Base-by-base conservation (phyloP, 208 protist species). In the Trypanosoma melophagium region DNA sequence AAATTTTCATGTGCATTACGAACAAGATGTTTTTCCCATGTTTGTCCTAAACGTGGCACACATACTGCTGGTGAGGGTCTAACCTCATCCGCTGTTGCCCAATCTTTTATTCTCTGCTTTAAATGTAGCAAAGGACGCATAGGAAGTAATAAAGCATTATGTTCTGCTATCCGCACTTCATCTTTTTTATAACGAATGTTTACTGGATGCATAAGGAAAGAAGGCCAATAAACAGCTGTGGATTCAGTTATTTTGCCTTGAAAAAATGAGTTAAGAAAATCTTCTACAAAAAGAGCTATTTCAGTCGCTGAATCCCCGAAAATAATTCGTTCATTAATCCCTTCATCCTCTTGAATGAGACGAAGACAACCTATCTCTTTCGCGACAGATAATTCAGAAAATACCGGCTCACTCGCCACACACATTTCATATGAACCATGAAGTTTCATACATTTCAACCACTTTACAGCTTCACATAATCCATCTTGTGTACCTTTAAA, bases 21-120 rank as follows among this genome's bases (percentile, higher is more conserved):
- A 12, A 84, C 65, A 9, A 94, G 77, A 50, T 89, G 74, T 58
- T 71, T 76, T 63, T 89, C 83, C 86, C 86, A 92, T 19, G 58
- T n/a, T 49, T 67, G 64, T 17, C 78, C 78, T 1, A 42, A 74
- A 41, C 80, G 80, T 21, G 47, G 57, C 21, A 69, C 52, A 35
- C 16, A 1, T 22, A 5, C 5, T n/a, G 19, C 25, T 21, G 64
- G 42, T 41, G 35, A 12, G 1, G 17, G 17, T 21, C 12, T 47
- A 16, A 45, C 44, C 38, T 77, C 63, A 1, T 71, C 55, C 8
- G 56, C 67, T 10, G 63, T 70, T 3, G 35, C 22, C 83, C 83
- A 89, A 16, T 53, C 31, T 40, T 79, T 74, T 40, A 80, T 17
- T 24, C 74, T 31, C 47, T 84, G 51, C 19, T 69, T 38, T 1